Evolutionary conservation across 2,329 filamentous ascomycete genomes (phyloP), one percentile per base, ranked within the genome.

Genomic region (Byssothecium circinans): DNA sequence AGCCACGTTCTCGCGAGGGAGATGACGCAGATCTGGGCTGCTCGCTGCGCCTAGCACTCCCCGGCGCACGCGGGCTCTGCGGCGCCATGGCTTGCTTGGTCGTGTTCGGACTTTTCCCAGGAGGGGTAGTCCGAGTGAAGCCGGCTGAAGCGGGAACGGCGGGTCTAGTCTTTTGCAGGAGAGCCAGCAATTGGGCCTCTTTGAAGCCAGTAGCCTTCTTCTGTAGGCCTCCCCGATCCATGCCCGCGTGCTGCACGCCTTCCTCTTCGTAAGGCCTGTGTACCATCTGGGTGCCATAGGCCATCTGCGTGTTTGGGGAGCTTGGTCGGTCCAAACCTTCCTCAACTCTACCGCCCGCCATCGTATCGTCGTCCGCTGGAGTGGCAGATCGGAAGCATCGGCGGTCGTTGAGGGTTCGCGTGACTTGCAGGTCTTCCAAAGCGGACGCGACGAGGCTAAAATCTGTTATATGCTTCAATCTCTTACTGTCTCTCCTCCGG

Each of bases 231-330:
- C 10, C 29, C 29, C 29, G 10, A 12, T 4, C 29, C 5, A 12
- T 4, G 14, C 29, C 12, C 10, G 14, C 29, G 14, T 32, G 8
- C n/a, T 19, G 34, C 8, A 12, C 34, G 22, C 22, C 12, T 8
- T 27, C 37, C 8, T 27, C 37, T 40, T 29, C 12, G 8, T 4
- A 4, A 42, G 23, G 1, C 49, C 45, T n/a, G 29, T 52, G 54
- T 12, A 41, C 47, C 1, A 60, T 1, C 40, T 68, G 65, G 3
- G 62, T 65, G 12, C 40, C 58, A 39, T 57, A 64, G 0, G 57
- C 45, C 23, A 50, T 18, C 33, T 66, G 62, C 8, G 59, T 61
- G 30, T 52, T 37, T 8, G 50, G 47, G 8, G 47, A 41, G 12
- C 42, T 34, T 15, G 27, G 15, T 8, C 25, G 18, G 20, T n/a